These are phyloP conservation scores for Naganishia vishniacii DNA, from an alignment of 768 basidiomycete species.

Conservation along the genomic window DNA sequence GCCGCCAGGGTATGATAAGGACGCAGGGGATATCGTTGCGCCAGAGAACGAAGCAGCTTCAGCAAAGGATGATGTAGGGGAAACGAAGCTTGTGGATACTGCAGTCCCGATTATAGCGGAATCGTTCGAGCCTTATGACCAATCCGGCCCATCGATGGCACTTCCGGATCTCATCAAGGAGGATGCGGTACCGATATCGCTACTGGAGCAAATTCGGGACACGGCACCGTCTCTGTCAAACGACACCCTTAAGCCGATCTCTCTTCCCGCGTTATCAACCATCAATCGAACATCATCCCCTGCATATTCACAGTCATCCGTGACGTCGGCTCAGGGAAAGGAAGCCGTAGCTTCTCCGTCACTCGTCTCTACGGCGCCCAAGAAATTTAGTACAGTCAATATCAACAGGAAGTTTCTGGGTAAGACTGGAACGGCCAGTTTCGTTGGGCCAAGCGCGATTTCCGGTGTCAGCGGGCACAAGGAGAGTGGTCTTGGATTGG, in stretches of 20 bases:
- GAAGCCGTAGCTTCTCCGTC: slow-evolving; percentile 34
- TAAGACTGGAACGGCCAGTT: slow-evolving; percentile 62
- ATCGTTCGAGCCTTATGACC: neutral
- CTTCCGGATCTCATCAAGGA: neutral
- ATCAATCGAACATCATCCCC: slow-evolving; percentile 16
- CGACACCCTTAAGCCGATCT: neutral
- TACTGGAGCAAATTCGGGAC: neutral
- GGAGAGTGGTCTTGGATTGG: slow-evolving; percentile 9
- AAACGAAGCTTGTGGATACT: neutral
- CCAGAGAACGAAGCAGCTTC: neutral
- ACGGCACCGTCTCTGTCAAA: neutral
- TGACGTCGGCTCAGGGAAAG: slow-evolving; percentile 9
- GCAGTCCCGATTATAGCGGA: neutral
- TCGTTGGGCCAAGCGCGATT: slow-evolving; percentile 41
- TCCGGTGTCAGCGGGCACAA: slow-evolving; percentile 16
- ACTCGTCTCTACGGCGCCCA: slow-evolving; percentile 50
- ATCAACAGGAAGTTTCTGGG: slow-evolving; percentile 96
- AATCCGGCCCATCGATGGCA: neutral
- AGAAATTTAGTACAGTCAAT: slow-evolving; percentile 82
- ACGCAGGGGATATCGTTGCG: neutral
- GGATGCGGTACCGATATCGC: neutral
- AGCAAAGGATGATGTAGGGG: neutral
- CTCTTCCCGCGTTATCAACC: neutral
- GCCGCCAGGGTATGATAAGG: neutral
- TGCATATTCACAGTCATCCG: slow-evolving; percentile 14